Evolutionary conservation across 345 rosid species (phyloP), one percentile per base, ranked within the genome.

Genomic region (Litchi chinensis): DNA sequence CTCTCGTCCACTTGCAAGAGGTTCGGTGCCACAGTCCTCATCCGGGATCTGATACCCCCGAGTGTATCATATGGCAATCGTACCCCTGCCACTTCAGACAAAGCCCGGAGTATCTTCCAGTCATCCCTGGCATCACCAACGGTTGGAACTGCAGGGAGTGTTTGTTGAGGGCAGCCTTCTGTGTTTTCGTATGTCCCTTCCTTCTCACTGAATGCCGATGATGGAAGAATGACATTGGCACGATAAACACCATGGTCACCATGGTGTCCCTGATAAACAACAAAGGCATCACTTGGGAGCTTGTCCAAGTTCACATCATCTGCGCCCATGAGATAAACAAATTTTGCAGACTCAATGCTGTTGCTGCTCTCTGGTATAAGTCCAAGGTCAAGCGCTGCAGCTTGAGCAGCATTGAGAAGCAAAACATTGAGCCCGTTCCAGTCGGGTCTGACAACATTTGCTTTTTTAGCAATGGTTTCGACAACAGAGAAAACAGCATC

Each of bases 81-180:
- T 48, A 85, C 81, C 39, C 98, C 98, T 4, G 97, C 89, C 16
- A 93, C 93, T 85, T 97, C 98, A 5, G 98, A 93, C 24, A 97
- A 87, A 40, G 98, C 98, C 69, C 98, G 91, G 28, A 97, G 81
- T 12, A 94, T 94, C 87, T 93, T 97, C 99, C 99, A 97, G 82
- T 94, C 99, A 52, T 97, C 99, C 75, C 98, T 88, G 71, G 98
- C 92, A 83, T 96, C 99, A 65, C 99, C 99, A 37, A 93, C 99
- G 0, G 99, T 91, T 8, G 99, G 99, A 68, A 94, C 98, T 37
- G 99, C 98, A 8, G 99, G 99, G 63, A 94, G 67, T 28, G 99
- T 96, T 88, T 89, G 97, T 71, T 96, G 98, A 8, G 88, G 32
- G 28, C 93, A 89, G 24, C 98, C 99, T 87, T 96, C 99, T 0